phyloP scores from a whole-genome alignment of 2,329 filamentous ascomycete species.

The Aspergillus ochraceoroseus region DNA sequence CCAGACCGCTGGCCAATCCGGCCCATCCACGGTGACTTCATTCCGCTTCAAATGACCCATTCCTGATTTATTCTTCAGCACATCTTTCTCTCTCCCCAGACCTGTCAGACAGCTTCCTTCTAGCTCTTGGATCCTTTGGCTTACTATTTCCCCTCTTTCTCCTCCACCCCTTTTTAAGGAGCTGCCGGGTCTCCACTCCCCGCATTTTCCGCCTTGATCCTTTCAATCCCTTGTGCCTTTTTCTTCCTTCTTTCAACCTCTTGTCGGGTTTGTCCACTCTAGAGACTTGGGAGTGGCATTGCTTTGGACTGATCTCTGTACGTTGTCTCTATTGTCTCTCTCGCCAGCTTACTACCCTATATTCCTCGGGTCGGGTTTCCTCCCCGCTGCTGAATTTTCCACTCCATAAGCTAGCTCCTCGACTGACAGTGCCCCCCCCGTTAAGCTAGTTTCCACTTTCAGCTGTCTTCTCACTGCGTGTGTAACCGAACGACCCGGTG shows the following conservation, averaged over 20 bases:
- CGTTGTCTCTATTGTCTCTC: background rate
- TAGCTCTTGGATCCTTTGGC: constrained; percentile 11
- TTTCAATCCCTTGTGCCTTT: background rate
- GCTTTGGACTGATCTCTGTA: constrained; percentile 4
- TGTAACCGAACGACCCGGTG: background rate
- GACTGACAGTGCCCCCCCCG: too few relatives aligned
- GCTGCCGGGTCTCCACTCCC: constrained; percentile 4
- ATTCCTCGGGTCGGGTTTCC: too few relatives aligned
- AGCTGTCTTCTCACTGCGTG: background rate
- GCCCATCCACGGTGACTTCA: too few relatives aligned
- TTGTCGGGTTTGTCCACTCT: too few relatives aligned
- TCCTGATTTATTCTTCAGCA: too few relatives aligned
- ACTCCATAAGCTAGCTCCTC: too few relatives aligned
- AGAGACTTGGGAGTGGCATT: background rate
- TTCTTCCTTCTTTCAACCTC: background rate
- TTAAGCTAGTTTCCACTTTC: background rate
- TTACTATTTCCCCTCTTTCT: constrained; percentile 5
- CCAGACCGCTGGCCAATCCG: too few relatives aligned
- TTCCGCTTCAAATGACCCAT: too few relatives aligned
- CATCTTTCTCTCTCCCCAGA: constrained; percentile 9
- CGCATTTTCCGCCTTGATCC: constrained; percentile 6
- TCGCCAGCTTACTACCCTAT: background rate
- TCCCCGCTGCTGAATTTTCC: background rate
- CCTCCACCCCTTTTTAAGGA: constrained; percentile 8
- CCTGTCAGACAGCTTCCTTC: constrained; percentile 11